A percentile compares a stretch with the other conserved stretches of the same genome.
Conservation (phyloP, 2,329 filamentous ascomycete genomes). For the Cercospora canescens region DNA sequence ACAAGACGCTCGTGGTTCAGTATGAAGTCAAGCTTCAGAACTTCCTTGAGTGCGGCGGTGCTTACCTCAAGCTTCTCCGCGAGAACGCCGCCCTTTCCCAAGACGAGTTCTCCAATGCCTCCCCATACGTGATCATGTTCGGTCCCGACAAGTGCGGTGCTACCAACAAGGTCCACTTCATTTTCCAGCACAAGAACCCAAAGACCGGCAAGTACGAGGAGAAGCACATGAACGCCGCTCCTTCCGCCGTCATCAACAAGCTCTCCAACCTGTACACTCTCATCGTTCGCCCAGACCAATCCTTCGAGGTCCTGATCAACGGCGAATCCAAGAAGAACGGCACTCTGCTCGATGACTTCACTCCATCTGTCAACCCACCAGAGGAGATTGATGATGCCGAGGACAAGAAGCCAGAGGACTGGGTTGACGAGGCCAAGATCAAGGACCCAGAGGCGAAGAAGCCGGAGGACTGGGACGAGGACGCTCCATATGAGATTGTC, state of each 20-base stretch:
- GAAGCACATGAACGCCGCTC: conserved; percentile 90
- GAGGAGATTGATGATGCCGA: conserved; percentile 94
- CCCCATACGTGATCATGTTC: conserved; percentile 99
- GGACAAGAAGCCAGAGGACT: conserved; percentile 91
- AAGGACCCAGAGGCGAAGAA: conserved; percentile 90
- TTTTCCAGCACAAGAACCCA: conserved; percentile 99
- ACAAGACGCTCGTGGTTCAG: conserved; percentile 93
- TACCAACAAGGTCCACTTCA: conserved; percentile 97
- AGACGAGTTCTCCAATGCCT: conserved; percentile 96
- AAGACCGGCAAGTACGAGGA: conserved; percentile 99
- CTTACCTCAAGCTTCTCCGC: conserved; percentile 97
- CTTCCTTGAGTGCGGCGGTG: conserved; percentile 94
- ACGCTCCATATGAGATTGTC: conserved; percentile 92
- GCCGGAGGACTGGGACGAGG: conserved; percentile 99
- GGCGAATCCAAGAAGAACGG: conserved; percentile 85
- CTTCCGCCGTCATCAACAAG: conserved; percentile 86
- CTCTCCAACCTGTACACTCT: conserved; percentile 93
- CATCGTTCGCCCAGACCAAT: conserved; percentile 95
- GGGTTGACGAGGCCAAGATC: conserved; percentile 93
- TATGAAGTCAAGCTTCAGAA: conserved; percentile 99
- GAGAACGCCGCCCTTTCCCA: conserved; percentile 96
- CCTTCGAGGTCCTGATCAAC: conserved; percentile 88
- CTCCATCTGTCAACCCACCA: conserved; percentile 86
- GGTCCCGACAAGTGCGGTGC: conserved; percentile 98
- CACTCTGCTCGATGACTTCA: conserved; percentile 90